phyloP scores from a whole-genome alignment of 2,329 filamentous ascomycete species.

The Elsinoe arachidis region DNA sequence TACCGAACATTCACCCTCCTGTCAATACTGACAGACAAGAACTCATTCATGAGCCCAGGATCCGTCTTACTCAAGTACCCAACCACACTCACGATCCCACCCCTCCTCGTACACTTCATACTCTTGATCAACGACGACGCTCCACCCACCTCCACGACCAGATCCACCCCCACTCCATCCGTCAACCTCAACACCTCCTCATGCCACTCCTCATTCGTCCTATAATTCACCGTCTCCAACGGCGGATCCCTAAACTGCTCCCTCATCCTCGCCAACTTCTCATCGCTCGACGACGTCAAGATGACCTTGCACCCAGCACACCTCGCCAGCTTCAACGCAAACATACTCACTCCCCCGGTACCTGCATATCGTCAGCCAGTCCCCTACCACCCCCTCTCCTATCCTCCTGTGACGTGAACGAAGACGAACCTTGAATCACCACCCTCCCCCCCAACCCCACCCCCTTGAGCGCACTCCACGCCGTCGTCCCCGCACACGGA shows the following conservation, averaged over 20 bases:
- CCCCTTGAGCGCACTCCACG: conserved; percentile 38
- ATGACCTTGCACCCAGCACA: conserved; percentile 29
- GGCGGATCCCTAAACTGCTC: conserved; percentile 18
- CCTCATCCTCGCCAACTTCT: conserved; percentile 20
- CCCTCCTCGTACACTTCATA: conserved; percentile 33
- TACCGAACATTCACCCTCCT: conserved; percentile 29
- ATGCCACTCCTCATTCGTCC: conserved; percentile 18
- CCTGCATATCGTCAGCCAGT: conserved; percentile 18
- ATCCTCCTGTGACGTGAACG: conserved; percentile 17
- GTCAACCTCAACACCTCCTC: conserved; percentile 17
- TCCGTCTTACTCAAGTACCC: conserved; percentile 33
- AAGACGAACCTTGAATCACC: conserved; percentile 34
- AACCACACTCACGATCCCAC: conserved; percentile 37
- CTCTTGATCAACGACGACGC: conserved; percentile 20
- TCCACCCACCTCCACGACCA: conserved; percentile 24
- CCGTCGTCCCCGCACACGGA: conserved; percentile 39
- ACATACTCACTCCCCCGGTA: conserved; percentile 22
- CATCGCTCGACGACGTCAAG: conserved; percentile 23
- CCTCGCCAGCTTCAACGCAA: conserved; percentile 24
- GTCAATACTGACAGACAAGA: conserved; percentile 33
- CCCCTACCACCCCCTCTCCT: neutral
- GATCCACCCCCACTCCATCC: conserved; percentile 14
- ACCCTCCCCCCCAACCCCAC: conserved; percentile 33
- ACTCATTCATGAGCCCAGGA: conserved; percentile 25
- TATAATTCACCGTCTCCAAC: conserved; percentile 19